Conservation (phyloP, 2,329 filamentous ascomycete genomes). For the Epichloe gansuensis region DNA sequence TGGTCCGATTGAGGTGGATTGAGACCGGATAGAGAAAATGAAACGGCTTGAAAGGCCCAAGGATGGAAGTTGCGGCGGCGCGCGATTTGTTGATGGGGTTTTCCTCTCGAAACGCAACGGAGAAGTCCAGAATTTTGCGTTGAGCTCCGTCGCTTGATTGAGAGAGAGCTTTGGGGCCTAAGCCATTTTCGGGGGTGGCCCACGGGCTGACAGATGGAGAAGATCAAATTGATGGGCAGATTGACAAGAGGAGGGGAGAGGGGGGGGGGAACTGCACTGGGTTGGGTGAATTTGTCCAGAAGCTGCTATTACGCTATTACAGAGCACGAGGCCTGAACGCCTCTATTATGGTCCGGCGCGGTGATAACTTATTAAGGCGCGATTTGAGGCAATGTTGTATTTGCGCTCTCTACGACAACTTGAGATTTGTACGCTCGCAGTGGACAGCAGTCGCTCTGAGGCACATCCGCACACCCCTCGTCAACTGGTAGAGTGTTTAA, state of each 20-base stretch:
- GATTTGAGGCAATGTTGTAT: no score
- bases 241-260: background rate
- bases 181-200: constrained; percentile 16
- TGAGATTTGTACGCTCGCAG: no score
- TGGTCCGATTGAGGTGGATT: constrained; percentile 5
- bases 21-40: constrained; percentile 9
- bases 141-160: constrained; percentile 25
- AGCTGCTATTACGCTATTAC: no score
- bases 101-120: constrained; percentile 16
- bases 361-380: no score
- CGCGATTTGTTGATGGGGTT: constrained; percentile 21
- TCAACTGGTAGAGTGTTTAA: no score
- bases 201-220: background rate
- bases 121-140: constrained; percentile 29
- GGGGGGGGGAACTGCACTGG: background rate
- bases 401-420: no score
- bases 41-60: constrained; percentile 3
- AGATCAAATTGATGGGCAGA: background rate
- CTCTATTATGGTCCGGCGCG: no score
- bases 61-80: constrained; percentile 8
- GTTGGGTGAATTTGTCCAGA: background rate
- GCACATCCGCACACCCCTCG: no score
- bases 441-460: no score
- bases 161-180: constrained; percentile 18
- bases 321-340: no score